A percentile compares a stretch with the other conserved stretches of the same genome.
phyloP scores from a whole-genome alignment of 257 asterid genomes.

The Capsicum baccatum region DNA sequence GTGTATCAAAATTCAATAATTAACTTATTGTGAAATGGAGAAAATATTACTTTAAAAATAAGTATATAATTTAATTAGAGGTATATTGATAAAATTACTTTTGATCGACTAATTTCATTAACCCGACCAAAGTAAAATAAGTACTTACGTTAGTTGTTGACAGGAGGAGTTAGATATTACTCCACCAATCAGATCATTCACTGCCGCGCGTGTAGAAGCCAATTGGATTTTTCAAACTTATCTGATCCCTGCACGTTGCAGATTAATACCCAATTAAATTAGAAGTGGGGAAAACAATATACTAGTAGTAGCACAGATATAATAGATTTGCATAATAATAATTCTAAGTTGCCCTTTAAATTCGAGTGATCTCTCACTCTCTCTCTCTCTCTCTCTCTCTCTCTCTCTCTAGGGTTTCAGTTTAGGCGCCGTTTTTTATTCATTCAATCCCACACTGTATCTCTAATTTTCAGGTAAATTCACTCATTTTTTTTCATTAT shows the following conservation, averaged over 20 bases:
- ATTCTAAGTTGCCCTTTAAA: constrained; percentile 37
- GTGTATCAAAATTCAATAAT: no score
- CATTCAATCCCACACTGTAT: constrained; percentile 29
- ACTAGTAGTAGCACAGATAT: neutral
- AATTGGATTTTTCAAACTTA: neutral
- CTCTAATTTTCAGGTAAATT: constrained; percentile 36
- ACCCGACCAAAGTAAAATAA: neutral
- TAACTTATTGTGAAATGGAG: no score
- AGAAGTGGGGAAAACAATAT: constrained; percentile 1
- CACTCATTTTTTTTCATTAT: neutral
- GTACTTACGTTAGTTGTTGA: no score
- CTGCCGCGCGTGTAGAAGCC: neutral
- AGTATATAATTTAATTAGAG: no score
- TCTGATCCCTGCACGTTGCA: neutral
- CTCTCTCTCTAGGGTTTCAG: constrained; percentile 46
- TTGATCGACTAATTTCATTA: constrained; percentile 24
- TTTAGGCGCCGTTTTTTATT: constrained; percentile 40
- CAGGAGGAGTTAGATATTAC: neutral
- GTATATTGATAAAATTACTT: no score
- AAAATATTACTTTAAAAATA: no score
- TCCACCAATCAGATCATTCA: neutral
- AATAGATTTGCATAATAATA: constrained; percentile 40
- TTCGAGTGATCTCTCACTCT: constrained; percentile 36
- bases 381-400: constrained; percentile 16
- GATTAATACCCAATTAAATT: neutral